Base-by-base conservation (phyloP, 257 asterid species). In the Solanum verrucosum region DNA sequence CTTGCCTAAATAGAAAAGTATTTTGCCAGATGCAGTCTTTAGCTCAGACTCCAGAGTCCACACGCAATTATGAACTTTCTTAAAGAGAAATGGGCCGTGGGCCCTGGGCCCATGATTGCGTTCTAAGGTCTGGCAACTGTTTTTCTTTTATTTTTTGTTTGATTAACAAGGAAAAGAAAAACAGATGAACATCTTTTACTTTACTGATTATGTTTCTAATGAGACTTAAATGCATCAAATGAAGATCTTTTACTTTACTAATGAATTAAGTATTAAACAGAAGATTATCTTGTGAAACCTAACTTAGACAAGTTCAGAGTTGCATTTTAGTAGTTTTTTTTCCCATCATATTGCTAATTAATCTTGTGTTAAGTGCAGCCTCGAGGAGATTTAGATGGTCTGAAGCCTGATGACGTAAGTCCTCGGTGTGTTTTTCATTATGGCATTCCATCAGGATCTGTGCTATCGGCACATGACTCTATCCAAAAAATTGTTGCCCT, bases 371-470 rank as follows among this genome's bases (percentile, higher is more conserved):
- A n/a, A 63, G 6, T 89, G 97, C 98, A 95, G 99, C 95, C 96
- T 88, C 92, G 92, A 79, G 94, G 95, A 33, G 86, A 79, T 87
- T 88, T 93, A 52, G 98, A 93, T 84, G 93, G 92, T 89, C 87
- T 96, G 92, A 94, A 92, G 87, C 90, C 98, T 25, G 98, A 94
- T 49, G 97, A 93, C 49, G 89, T 96, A 16, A 89, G 90, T 83
- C 96, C 98, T 70, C 95, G 89, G 73, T 83, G 94, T 89, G 93
- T 93, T 89, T 97, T 95, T 89, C 99, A 97, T 88, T 94, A 93
- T 86, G 99, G 99, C 87, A 89, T 95, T 87, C 98, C 98, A 71
- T 88, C 96, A 70, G 98, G 98, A 87, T 89, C 99, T 49, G 65
- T 40, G 84, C 87, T 91, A 44, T 83, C 93, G 67, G 96, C 98